Base-by-base conservation (phyloP, 495 filamentous ascomycete species). In the Paragyromitra xinjiangensis region DNA sequence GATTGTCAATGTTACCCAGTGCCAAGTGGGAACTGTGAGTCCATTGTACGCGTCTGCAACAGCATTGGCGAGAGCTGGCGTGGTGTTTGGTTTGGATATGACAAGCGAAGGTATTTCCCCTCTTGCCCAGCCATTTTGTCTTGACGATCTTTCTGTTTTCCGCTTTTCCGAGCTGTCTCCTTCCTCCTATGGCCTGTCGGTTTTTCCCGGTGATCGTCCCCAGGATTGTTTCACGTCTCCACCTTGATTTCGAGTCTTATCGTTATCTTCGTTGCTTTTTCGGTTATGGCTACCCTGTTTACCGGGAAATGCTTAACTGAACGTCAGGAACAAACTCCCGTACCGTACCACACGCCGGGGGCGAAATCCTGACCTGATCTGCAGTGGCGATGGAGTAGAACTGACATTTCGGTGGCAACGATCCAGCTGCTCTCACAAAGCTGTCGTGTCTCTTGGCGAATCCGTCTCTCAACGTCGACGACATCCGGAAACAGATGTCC, bases 1-100 rank as follows among this genome's bases (percentile, higher is more conserved):
- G 9, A 91, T 99, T 67, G 93, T 99, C 69, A 97, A 96, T 82
- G 90, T 99, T 50, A 96, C 93, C 44, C 95, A 99, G 84, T 99
- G 95, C 88, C 86, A 92, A 63, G 93, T 89, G 58, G 95, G 95
- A 55, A 93, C 91, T 81, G 95, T 98, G 11, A 94, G 90, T 58
- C 92, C 95, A 7, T 87, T 97, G 14, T 99, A 98, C 84, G 95
- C 94, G 16, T 90, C 95, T 0, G 95, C 92, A n/a, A 95, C 93
- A 80, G 89, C 89, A 48, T 86, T 99, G 12, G 94, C 93, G n/a
- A 88, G 89, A 24, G 93, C 93, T 4, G 95, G 95, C 3, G 92
- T 99, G 7, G 92, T 99, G 0, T 94, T 96, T 77, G 95, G 95
- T 5, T 88, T 94, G 70, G 95, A 99, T 82, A 87, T 99, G 86